Base-by-base conservation (phyloP, 768 basidiomycete genomes). In the Pulveroboletus sp. region DNA sequence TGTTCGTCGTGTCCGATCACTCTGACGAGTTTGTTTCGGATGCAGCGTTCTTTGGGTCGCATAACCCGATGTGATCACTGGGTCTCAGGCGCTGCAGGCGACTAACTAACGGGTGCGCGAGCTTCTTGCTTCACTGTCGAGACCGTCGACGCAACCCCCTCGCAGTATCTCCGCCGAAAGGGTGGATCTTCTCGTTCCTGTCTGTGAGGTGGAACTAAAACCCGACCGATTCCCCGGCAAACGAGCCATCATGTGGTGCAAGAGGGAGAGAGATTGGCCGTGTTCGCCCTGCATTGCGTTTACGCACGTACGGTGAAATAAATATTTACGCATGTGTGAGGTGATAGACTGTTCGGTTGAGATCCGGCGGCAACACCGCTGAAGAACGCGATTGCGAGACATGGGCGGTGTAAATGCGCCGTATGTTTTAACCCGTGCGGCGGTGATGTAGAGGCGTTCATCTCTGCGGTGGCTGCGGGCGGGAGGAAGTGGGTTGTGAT, bases 381-480 rank as follows among this genome's bases (percentile, higher is more conserved):
- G 38, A 5, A 27, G 33, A 51, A 36, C 36, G 39, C 51, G 49
- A 21, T 31, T 12, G 7, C 21, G 46, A 57, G 39, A 59, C 28
- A 47, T 21, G 14, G 38, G 7, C 46, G 50, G 57, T 42, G 43
- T 46, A 10, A 31, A 31, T 3, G 35, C 26, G 47, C 49, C 48
- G 50, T 37, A 51, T 52, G 50, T 60, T 49, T 51, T 42, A n/a
- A 18, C 10, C 14, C 12, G 43, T 11, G 51, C 51, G 57, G 47
- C 54, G 36, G 21, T 36, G 38, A 26, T 15, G 51, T 33, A 47
- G 31, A 39, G 42, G 30, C 11, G 8, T 6, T 39, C 37, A 43
- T 46, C 49, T 35, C 0, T 59, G 63, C 61, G 61, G 63, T 63
- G 61, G 61, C 61, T 40, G 33, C 61, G 61, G 61, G 52, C 41